A percentile compares a stretch with the other conserved stretches of the same genome.
Conservation (phyloP, 768 basidiomycete species). For the Wakefieldia striispora region DNA sequence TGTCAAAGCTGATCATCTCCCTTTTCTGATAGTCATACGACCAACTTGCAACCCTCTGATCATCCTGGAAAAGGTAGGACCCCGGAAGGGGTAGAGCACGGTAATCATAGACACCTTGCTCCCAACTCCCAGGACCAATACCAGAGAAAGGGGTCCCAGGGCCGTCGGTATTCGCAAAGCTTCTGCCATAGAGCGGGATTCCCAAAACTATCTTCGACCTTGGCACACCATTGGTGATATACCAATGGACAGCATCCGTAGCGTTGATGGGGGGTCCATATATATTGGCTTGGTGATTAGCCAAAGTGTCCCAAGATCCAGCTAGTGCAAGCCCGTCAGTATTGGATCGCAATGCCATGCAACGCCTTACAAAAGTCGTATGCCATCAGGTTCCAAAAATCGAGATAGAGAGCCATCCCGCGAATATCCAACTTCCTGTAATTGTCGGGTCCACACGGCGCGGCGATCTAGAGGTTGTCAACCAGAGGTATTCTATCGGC, state of each 20-base stretch:
- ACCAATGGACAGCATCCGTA: conserved; percentile 66
- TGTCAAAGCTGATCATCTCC: conserved; percentile 86
- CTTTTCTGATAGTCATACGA: conserved; percentile 68
- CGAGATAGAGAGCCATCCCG: conserved; percentile 86
- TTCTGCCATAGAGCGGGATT: conserved; percentile 90
- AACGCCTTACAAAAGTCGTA: conserved; percentile 70
- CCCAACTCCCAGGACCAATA: conserved; percentile 88
- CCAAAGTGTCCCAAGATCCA: conserved; percentile 70
- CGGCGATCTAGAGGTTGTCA: conserved; percentile 62
- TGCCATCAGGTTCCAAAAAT: conserved; percentile 98
- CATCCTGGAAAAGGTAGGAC: conserved; percentile 63
- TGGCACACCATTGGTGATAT: conserved; percentile 65
- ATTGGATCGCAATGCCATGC: conserved; percentile 1
- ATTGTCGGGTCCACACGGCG: conserved; percentile 88
- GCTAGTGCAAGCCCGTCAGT: conserved; percentile 41
- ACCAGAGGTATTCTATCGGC: not conserved
- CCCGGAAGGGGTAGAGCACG: conserved; percentile 81
- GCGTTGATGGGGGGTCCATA: conserved; percentile 66
- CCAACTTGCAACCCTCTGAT: conserved; percentile 74
- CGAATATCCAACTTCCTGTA: conserved; percentile 74
- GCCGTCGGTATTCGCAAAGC: conserved; percentile 82
- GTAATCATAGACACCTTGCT: conserved; percentile 90
- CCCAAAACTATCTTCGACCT: conserved; percentile 85
- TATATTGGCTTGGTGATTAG: conserved; percentile 86
- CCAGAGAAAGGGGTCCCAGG: conserved; percentile 80